phyloP scores from a whole-genome alignment of 2,329 filamentous ascomycete species.

The Pestalotiopsis sp. region DNA sequence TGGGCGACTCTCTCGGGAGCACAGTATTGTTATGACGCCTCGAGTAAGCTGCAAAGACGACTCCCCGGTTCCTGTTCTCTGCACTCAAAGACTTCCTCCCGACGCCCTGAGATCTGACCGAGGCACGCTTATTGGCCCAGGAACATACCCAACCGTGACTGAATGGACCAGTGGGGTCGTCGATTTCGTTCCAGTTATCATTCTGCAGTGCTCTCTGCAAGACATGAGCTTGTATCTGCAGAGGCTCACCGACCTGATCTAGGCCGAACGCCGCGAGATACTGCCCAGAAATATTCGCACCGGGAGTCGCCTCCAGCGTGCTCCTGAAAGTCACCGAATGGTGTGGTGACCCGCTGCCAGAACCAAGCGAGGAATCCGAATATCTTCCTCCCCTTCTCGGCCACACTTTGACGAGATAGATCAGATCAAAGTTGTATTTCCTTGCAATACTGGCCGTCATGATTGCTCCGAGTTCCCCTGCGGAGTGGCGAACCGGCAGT shows the following conservation, averaged over 20 bases:
- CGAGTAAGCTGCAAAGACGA: conserved; percentile 59
- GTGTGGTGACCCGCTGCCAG: conserved; percentile 13
- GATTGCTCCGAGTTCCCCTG: conserved; percentile 51
- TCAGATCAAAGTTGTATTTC: conserved; percentile 58
- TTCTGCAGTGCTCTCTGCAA: conserved; percentile 51
- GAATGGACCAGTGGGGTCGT: conserved; percentile 46
- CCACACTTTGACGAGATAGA: conserved; percentile 63
- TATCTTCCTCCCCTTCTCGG: conserved; percentile 34
- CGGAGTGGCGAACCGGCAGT: conserved; percentile 39
- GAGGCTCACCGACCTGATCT: conserved; percentile 50
- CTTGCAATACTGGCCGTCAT: conserved; percentile 57
- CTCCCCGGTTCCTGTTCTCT: conserved; percentile 45
- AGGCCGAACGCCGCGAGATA: conserved; percentile 58
- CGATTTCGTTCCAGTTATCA: conserved; percentile 55
- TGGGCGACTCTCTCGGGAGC: neutral
- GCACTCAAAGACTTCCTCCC: conserved; percentile 13
- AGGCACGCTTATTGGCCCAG: conserved; percentile 46
- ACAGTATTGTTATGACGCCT: conserved; percentile 41
- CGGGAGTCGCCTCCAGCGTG: conserved; percentile 15
- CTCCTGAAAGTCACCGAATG: conserved; percentile 14
- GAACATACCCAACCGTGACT: conserved; percentile 54
- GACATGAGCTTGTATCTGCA: conserved; percentile 51
- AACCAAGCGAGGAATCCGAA: conserved; percentile 18
- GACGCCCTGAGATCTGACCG: conserved; percentile 13
- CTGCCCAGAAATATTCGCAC: conserved; percentile 43